Percentiles rank a stretch among this genome's conserved stretches.
These are phyloP conservation scores for Aegilops longissima DNA, from an alignment of 176 grass and related monocot genomes.

Conservation along the genomic window DNA sequence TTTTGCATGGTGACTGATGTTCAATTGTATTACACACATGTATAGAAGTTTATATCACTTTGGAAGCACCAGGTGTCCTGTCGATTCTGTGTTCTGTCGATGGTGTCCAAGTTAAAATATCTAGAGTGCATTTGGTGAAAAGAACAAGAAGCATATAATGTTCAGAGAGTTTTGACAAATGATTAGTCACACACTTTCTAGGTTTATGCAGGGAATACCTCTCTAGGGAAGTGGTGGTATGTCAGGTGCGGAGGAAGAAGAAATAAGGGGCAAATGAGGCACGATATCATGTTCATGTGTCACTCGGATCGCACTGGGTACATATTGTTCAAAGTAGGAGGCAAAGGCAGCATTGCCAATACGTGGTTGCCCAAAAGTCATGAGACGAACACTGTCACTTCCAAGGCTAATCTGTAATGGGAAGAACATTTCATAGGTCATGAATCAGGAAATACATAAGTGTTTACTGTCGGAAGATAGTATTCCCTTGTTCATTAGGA, in stretches of 20 bases:
- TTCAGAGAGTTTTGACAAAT: not conserved
- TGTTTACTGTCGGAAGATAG: not conserved
- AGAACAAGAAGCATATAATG: not conserved
- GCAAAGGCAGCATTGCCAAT: constrained; percentile 65
- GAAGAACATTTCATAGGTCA: constrained; percentile 8
- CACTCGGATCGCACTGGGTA: constrained; percentile 56
- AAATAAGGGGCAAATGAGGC: constrained; percentile 72
- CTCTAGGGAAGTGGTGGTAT: constrained; percentile 70
- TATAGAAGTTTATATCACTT: not conserved
- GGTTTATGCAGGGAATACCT: constrained; percentile 32
- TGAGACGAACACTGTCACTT: constrained; percentile 43
- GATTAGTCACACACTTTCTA: not conserved
- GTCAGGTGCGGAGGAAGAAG: constrained; percentile 31
- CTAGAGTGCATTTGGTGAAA: not conserved
- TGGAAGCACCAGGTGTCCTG: not conserved
- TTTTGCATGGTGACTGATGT: not conserved
- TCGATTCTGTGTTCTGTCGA: not conserved
- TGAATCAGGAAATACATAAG: not conserved
- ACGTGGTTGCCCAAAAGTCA: constrained; percentile 69
- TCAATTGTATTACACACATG: not conserved
- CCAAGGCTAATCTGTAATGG: constrained; percentile 30
- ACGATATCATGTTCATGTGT: constrained; percentile 63
- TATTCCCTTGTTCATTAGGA: not conserved
- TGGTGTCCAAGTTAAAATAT: not conserved
- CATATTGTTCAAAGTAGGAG: constrained; percentile 44